Evolutionary conservation across 2,329 filamentous ascomycete species (phyloP).

Genomic region (Fusarium aywerte): DNA sequence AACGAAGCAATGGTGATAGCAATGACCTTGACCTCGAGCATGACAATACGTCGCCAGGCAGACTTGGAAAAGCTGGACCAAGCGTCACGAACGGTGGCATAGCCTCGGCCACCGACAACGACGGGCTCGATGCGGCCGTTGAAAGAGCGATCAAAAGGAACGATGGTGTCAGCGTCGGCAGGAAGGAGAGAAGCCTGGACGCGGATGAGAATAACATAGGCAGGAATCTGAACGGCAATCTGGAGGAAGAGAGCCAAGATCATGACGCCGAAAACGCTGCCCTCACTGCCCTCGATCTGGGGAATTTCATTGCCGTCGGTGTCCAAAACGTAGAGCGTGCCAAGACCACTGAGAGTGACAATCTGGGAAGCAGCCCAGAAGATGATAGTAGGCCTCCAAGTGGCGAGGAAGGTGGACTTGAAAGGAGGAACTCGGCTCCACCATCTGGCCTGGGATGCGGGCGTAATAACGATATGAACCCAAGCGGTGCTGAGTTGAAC

Average conservation of each 20-base stretch:
- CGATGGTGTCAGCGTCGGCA: conserved; percentile 82
- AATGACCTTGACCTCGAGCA: conserved; percentile 79
- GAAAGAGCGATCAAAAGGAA: conserved; percentile 91
- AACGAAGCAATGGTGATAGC: conserved; percentile 62
- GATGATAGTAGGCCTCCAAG: conserved; percentile 73
- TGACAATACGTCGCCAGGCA: conserved; percentile 77
- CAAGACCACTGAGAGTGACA: conserved; percentile 58
- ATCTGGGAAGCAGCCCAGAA: conserved; percentile 69
- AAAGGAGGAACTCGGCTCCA: conserved; percentile 76
- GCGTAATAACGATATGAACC: conserved; percentile 87
- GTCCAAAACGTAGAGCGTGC: conserved; percentile 56
- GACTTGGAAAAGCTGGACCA: conserved; percentile 81
- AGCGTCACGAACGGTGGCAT: conserved; percentile 77
- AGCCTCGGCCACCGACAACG: conserved; percentile 77
- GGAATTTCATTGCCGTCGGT: conserved; percentile 54
- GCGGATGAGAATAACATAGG: conserved; percentile 79
- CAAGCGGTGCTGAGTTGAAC: conserved; percentile 79
- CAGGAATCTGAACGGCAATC: conserved; percentile 76
- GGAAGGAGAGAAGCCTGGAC: conserved; percentile 89
- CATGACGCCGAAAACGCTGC: conserved; percentile 60
- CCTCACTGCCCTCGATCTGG: conserved; percentile 35
- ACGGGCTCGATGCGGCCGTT: conserved; percentile 79
- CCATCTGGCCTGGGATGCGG: conserved; percentile 71
- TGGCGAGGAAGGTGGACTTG: conserved; percentile 72
- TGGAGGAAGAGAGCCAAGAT: conserved; percentile 61